Conservation (phyloP, 345 rosid species). For the Lepidium sativum region DNA sequence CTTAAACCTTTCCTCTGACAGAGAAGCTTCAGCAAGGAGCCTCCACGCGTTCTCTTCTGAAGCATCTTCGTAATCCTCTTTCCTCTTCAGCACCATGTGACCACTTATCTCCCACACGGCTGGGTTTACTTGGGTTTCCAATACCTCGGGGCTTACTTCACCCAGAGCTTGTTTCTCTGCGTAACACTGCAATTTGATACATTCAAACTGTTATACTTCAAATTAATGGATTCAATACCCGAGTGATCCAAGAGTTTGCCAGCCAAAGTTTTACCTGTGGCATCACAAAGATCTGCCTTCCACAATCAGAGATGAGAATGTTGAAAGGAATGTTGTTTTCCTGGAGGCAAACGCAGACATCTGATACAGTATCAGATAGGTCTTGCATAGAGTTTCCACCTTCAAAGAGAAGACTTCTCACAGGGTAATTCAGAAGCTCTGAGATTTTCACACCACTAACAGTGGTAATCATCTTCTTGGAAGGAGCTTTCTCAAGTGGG, state of each 20-base stretch:
- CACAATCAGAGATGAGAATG: slow-evolving; percentile 73
- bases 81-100: slow-evolving; percentile 93
- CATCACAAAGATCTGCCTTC: slow-evolving; percentile 63
- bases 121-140: slow-evolving; percentile 96
- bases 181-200: slow-evolving; percentile 59
- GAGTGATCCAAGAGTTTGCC: too few species aligned
- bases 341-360: slow-evolving; percentile 82
- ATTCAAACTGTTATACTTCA: too few species aligned
- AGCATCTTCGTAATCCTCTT: slow-evolving; percentile 80
- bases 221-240: not conserved
- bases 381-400: slow-evolving; percentile 56
- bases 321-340: slow-evolving; percentile 84
- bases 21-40: slow-evolving; percentile 83
- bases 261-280: slow-evolving; percentile 75
- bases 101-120: slow-evolving; percentile 99
- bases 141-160: slow-evolving; percentile 65
- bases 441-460: slow-evolving; percentile 51
- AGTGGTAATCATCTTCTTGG: slow-evolving; percentile 40
- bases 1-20: slow-evolving; percentile 71
- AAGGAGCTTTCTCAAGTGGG: slow-evolving; percentile 81
- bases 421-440: slow-evolving; percentile 67
- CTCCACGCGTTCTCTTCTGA: slow-evolving; percentile 87
- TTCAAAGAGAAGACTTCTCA: slow-evolving; percentile 79
- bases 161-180: slow-evolving; percentile 98
- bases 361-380: slow-evolving; percentile 48